Conservation (phyloP, 2,329 filamentous ascomycete genomes). For the Pseudonectria foliicola region DNA sequence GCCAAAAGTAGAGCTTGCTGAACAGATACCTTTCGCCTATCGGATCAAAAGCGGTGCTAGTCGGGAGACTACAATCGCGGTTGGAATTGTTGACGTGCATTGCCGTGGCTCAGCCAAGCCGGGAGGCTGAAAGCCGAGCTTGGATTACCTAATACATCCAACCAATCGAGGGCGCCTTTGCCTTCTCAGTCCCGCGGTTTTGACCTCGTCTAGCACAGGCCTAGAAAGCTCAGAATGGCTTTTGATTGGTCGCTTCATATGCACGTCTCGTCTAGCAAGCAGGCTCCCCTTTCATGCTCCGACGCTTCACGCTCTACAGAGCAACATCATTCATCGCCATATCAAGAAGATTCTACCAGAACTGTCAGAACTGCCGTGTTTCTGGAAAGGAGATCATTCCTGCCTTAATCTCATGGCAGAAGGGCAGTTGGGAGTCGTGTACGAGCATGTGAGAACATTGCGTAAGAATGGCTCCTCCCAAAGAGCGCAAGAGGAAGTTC, state of each 20-base stretch:
- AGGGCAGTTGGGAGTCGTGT: background rate
- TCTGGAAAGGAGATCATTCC: no score
- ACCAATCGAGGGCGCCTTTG: background rate
- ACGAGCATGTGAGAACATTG: conserved; percentile 4
- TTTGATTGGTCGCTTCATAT: conserved; percentile 10
- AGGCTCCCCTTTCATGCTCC: background rate
- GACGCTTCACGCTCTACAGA: background rate
- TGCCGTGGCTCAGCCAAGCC: background rate
- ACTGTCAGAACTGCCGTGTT: no score
- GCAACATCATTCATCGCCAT: no score
- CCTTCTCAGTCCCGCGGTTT: background rate
- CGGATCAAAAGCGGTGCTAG: no score
- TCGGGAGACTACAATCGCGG: no score
- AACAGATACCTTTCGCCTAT: no score
- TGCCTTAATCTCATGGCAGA: background rate
- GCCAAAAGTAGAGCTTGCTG: no score
- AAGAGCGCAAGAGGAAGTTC: conserved; percentile 31
- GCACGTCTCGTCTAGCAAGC: conserved; percentile 16
- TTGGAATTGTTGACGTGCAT: background rate
- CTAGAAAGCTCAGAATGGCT: no score
- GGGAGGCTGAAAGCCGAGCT: background rate
- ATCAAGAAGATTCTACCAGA: no score
- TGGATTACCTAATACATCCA: no score
- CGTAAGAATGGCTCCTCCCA: conserved; percentile 26
- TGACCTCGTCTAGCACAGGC: background rate